Percentiles rank a stretch among this genome's conserved stretches.
Evolutionary conservation across 2,329 filamentous ascomycete genomes (phyloP).

Genomic region (Magnaporthales sp.): DNA sequence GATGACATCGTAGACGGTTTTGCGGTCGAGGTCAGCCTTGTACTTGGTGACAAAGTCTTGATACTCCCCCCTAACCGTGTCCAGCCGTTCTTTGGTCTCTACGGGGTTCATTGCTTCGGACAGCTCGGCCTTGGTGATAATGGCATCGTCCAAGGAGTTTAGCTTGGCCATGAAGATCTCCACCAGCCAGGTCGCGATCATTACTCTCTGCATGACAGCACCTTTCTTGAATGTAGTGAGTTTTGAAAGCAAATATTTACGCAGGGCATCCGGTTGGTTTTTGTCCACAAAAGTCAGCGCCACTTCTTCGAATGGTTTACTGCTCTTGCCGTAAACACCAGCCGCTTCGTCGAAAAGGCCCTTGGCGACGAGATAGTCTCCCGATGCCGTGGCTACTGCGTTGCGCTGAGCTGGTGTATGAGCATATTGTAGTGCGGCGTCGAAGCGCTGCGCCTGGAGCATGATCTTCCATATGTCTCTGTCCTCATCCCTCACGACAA

Average conservation of each 20-base stretch:
- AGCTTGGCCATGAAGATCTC: conserved; percentile 97
- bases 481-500: conserved; percentile 83
- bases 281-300: conserved; percentile 85
- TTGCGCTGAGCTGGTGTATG: conserved; percentile 76
- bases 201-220: conserved; percentile 82
- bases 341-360: conserved; percentile 81
- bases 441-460: conserved; percentile 78
- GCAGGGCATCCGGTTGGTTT: conserved; percentile 79
- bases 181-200: conserved; percentile 92
- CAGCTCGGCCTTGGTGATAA: conserved; percentile 79
- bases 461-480: conserved; percentile 93
- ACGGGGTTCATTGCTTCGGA: conserved; percentile 51
- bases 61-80: conserved; percentile 65
- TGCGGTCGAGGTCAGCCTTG: conserved; percentile 79
- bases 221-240: conserved; percentile 73
- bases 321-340: conserved; percentile 85
- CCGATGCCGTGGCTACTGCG: conserved; percentile 82
- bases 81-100: conserved; percentile 65
- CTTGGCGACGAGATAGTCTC: conserved; percentile 76
- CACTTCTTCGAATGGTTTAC: conserved; percentile 94
- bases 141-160: conserved; percentile 88
- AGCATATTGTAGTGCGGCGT: conserved; percentile 78
- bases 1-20: conserved; percentile 92
- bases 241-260: conserved; percentile 83
- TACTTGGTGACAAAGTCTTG: conserved; percentile 81